phyloP scores from a whole-genome alignment of 257 asterid genomes.

The Orobanche coerulescens region DNA sequence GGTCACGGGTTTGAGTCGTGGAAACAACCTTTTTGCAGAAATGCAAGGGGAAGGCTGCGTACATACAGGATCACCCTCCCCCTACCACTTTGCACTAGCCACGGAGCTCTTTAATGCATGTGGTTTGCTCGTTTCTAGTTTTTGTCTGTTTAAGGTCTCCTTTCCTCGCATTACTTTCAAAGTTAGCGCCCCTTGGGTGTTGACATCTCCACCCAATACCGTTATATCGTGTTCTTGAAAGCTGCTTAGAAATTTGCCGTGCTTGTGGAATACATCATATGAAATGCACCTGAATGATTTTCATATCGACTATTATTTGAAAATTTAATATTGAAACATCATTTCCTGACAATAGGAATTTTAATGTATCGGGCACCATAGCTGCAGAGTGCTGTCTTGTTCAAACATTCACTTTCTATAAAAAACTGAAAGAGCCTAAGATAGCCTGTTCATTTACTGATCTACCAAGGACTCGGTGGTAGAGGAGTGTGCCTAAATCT shows the following conservation, averaged over 20 bases:
- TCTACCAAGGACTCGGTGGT: background rate
- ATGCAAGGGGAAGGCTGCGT: too few relatives aligned
- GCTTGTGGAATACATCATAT: background rate
- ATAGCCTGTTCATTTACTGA: background rate
- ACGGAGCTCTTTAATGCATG: too few relatives aligned
- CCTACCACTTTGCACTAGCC: too few relatives aligned
- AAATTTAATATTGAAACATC: background rate
- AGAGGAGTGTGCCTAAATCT: background rate
- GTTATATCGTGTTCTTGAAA: background rate
- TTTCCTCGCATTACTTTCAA: too few relatives aligned
- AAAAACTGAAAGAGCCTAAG: background rate
- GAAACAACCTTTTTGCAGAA: too few relatives aligned
- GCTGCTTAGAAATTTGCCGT: background rate
- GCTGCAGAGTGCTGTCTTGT: background rate
- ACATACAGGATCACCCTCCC: too few relatives aligned
- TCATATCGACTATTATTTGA: background rate
- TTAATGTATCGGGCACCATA: too few relatives aligned
- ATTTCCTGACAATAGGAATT: background rate
- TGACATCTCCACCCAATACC: background rate
- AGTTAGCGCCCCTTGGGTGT: background rate
- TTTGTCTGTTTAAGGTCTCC: too few relatives aligned
- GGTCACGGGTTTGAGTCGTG: too few relatives aligned
- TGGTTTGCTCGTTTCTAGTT: too few relatives aligned
- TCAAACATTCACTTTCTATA: background rate
- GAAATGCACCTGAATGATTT: background rate